Percentiles rank a stretch among this genome's conserved stretches.
Conservation (phyloP, 164 flowering plant genomes). For the Hamamelis virginiana region DNA sequence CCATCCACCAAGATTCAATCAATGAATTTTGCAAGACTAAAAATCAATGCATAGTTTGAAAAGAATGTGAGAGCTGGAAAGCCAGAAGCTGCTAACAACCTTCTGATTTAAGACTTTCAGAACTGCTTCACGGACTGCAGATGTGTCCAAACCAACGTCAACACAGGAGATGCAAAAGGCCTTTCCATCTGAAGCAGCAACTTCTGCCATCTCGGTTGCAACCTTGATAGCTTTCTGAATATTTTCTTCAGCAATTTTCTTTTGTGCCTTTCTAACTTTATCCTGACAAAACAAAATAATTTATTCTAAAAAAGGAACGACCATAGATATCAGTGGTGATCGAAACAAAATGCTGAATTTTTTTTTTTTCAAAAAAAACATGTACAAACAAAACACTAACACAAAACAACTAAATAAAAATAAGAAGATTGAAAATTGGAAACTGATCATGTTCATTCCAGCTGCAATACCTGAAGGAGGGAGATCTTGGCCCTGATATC, state of each 20-base stretch:
- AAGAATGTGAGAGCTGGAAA: background rate
- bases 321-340: background rate
- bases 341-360: background rate
- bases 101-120: conserved; percentile 62
- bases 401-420: background rate
- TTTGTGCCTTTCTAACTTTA: conserved; percentile 71
- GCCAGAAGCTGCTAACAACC: conserved; percentile 33
- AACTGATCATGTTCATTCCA: background rate
- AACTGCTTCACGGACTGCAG: conserved; percentile 92
- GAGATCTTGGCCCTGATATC: conserved; percentile 62
- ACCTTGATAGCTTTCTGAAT: conserved; percentile 59
- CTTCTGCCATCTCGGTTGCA: conserved; percentile 64
- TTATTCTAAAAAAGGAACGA: background rate
- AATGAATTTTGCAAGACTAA: background rate
- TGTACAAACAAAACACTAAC: background rate
- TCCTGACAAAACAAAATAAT: conserved; percentile 36
- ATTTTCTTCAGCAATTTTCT: conserved; percentile 79
- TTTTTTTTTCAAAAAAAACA: background rate
- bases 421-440: background rate
- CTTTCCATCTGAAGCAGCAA: conserved; percentile 70
- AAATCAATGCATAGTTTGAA: background rate
- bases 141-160: conserved; percentile 79
- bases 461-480: conserved; percentile 60
- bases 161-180: conserved; percentile 62
- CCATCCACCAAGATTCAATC: conserved; percentile 9